Evolutionary conservation across 495 filamentous ascomycete species (phyloP), one percentile per base, ranked within the genome.

Genomic region (Glonium stellatum): DNA sequence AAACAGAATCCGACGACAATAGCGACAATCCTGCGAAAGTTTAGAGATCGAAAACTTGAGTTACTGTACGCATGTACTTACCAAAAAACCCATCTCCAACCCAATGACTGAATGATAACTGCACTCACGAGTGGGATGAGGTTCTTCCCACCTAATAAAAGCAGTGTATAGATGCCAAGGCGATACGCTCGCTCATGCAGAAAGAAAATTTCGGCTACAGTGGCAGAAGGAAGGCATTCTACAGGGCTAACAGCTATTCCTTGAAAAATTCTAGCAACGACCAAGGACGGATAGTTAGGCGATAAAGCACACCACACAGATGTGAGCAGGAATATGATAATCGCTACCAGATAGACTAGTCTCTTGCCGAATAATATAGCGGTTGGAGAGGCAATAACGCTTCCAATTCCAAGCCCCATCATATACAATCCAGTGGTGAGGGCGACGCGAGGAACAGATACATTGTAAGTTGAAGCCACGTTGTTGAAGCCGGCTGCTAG

Each of bases 191-290:
- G 79, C 74, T 97, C 93, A 62, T 97, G 93, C 18, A 97, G 76
- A 69, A 96, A 97, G 76, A 90, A 98, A 62, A 97, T 97, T 72
- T 98, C 93, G 8, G 92, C 91, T 62, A 97, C 90, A 0, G 91
- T 95, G 12, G 93, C 93, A 3, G 90, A 95, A 0, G 93, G 93
- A 51, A 98, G 80, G 66, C 90, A 92, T 72, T 98, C 93, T n/a
- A 95, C 89, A 0, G 92, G 89, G 57, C 85, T 90, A 42, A 97
- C 88, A 0, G 90, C 86, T 39, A 97, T 77, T 11, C 93, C 93
- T 72, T 90, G 87, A 57, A 97, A 82, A 48, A 98, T 83, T 36
- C 93, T 81, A 23, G 89, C 93, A 18, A 95, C 65, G 0, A 96
- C 78, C 42, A 98, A 74, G 31, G 89, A 95, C 4, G 57, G n/a